A percentile compares a stretch with the other conserved stretches of the same genome.
phyloP scores from a whole-genome alignment of 768 basidiomycete species.

The Boletus reticulatus region DNA sequence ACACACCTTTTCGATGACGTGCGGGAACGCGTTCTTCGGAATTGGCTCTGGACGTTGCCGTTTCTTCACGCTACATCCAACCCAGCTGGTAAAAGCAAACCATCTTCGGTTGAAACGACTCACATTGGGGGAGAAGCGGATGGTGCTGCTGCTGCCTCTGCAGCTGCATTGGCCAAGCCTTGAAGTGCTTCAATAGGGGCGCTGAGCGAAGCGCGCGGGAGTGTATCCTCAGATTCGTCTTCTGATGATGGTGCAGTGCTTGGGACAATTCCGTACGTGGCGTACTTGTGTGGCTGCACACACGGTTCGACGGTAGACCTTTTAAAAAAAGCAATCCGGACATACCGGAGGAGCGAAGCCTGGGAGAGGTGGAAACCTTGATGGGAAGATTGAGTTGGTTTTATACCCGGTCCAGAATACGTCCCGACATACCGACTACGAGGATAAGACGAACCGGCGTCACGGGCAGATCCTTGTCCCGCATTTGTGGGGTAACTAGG shows the following conservation, averaged over 20 bases:
- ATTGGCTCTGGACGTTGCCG: conserved; percentile 82
- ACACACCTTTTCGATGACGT: conserved; percentile 80
- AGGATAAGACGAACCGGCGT: conserved; percentile 27
- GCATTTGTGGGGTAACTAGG: conserved; percentile 13
- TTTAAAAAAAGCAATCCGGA: conserved; percentile 13
- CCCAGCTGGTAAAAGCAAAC: background rate
- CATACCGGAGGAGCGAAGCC: conserved; percentile 88
- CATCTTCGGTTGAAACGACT: background rate
- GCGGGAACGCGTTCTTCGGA: conserved; percentile 82
- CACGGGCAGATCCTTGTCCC: conserved; percentile 24
- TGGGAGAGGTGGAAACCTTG: conserved; percentile 79
- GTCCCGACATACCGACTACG: conserved; percentile 33
- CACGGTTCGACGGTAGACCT: conserved; percentile 15
- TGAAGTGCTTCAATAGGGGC: conserved; percentile 95
- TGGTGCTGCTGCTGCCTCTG: conserved; percentile 84
- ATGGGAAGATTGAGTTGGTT: conserved; percentile 32
- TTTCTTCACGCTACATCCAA: conserved; percentile 56
- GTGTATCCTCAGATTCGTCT: conserved; percentile 87
- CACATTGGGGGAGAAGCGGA: conserved; percentile 64
- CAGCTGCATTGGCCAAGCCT: conserved; percentile 92
- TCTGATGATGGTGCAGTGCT: conserved; percentile 84
- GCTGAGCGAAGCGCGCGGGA: conserved; percentile 79
- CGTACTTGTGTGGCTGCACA: conserved; percentile 80
- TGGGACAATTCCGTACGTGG: conserved; percentile 86
- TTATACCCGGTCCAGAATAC: conserved; percentile 17